Evolutionary conservation across 1,284 basidiomycete species (phyloP), one percentile per base, ranked within the genome.

Genomic region (Trametes versicolor): DNA sequence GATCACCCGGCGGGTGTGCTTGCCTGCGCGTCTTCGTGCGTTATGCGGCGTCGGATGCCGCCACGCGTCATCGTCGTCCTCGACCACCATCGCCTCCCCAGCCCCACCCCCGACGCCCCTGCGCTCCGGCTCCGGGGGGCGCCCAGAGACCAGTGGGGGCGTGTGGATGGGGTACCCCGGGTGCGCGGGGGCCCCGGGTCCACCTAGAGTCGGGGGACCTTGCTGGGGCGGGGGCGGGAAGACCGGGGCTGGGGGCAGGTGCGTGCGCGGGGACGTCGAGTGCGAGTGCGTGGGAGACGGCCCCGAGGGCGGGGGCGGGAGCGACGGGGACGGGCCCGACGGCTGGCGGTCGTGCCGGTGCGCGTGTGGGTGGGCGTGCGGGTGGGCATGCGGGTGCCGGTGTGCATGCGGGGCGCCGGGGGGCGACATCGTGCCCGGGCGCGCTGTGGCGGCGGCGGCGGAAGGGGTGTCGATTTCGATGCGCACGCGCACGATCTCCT

Each of bases 401-500:
- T 56, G 58, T 19, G 43, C 29, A 48, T 51, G 60, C 25, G 37
- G 49, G 54, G 50, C 60, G 36, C 50, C 60, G 21, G 53, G 62
- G 27, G 66, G 59, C 34, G 60, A 53, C 39, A 43, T 58, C 43
- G 60, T 59, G 37, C 54, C 56, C 7, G 41, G 58, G 37, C 27
- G 19, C 4, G 43, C 29, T 37, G 43, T 47, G 36, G 17, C 27
- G 32, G 62, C 48, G 4, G 36, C 43, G 21, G 48, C 62, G 19
- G 62, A 63, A 27, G 68, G 67, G 63, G 80, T 74, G 71, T 90
- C 89, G 61, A 90, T 81, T 72, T 91, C 89, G 48, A 91, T 82
- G 43, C 87, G 84, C 41, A 91, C 87, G 27, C 90, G 86, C 36
- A 92, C 85, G 70, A 92, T 90, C 76, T 92, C 90, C 65, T 85